Evolutionary conservation across 1,284 basidiomycete species (phyloP).

Genomic region (Cryptococcus jaspeensis): DNA sequence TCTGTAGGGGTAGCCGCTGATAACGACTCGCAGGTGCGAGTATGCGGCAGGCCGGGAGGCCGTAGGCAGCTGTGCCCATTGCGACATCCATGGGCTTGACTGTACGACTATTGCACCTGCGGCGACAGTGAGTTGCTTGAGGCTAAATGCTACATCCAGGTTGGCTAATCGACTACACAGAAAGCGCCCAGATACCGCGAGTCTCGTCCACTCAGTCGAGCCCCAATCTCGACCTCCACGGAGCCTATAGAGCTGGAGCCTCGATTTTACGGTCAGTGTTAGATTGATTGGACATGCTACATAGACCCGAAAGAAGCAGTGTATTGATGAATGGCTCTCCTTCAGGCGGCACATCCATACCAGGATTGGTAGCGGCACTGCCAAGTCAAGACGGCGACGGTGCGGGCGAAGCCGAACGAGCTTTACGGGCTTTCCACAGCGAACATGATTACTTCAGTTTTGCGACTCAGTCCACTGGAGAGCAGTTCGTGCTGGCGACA

Average conservation of each 20-base stretch:
- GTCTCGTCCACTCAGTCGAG: background rate
- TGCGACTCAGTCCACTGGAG: background rate
- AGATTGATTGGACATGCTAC: no score
- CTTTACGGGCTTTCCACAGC: background rate
- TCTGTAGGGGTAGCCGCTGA: no score
- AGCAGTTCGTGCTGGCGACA: constrained; percentile 2
- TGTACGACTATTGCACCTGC: background rate
- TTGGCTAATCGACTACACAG: no score
- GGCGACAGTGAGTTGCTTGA: background rate
- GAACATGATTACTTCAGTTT: background rate
- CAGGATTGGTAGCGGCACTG: background rate
- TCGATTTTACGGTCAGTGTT: background rate
- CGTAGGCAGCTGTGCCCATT: background rate
- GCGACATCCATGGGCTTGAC: background rate
- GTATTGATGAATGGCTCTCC: background rate
- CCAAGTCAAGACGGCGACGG: background rate
- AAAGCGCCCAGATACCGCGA: background rate
- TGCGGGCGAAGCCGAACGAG: background rate
- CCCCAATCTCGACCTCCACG: background rate
- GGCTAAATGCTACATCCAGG: no score
- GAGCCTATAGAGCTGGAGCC: background rate
- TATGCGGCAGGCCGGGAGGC: constrained; percentile 2
- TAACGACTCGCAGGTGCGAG: background rate
- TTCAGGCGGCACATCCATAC: background rate
- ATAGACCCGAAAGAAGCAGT: no score